These are phyloP conservation scores for Aspergillus brasiliensis DNA, from an alignment of 2,329 filamentous ascomycete genomes.

Conservation along the genomic window DNA sequence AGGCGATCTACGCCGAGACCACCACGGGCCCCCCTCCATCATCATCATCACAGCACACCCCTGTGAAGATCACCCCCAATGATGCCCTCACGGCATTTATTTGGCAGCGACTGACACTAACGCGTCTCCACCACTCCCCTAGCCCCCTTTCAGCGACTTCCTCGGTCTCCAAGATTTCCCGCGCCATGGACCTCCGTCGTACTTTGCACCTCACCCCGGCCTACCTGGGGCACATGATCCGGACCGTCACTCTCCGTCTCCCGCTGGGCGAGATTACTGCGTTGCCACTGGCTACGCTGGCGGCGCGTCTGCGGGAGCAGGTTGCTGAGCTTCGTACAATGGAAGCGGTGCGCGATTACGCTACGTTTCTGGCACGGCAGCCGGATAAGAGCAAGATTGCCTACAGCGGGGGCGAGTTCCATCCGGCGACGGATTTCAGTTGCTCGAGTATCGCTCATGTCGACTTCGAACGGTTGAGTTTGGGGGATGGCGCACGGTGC, in stretches of 20 bases:
- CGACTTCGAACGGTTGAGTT: slow-evolving; percentile 8
- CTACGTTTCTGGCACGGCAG: slow-evolving; percentile 18
- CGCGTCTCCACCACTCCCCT: slow-evolving; percentile 9
- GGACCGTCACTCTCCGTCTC: slow-evolving; percentile 14
- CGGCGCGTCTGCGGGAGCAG: neutral
- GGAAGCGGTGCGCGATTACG: slow-evolving; percentile 19
- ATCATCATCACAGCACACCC: neutral
- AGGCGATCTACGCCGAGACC: slow-evolving; percentile 5
- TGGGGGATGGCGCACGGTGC: neutral
- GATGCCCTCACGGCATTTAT: slow-evolving; percentile 24
- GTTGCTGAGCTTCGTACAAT: slow-evolving; percentile 3
- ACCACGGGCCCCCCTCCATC: slow-evolving; percentile 6
- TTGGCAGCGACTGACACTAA: slow-evolving; percentile 18
- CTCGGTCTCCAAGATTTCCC: slow-evolving; percentile 16
- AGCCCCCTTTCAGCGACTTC: neutral
- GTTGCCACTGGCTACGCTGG: slow-evolving; percentile 7
- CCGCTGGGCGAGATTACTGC: slow-evolving; percentile 9
- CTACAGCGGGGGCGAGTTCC: slow-evolving; percentile 16
- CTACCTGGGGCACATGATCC: slow-evolving; percentile 27
- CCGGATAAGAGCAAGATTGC: slow-evolving; percentile 18
- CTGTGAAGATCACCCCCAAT: slow-evolving; percentile 20
- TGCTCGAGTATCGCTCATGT: slow-evolving; percentile 21
- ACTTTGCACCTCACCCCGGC: slow-evolving; percentile 15
- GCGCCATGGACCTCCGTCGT: slow-evolving; percentile 24
- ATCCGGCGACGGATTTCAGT: slow-evolving; percentile 16